phyloP scores from a whole-genome alignment of 176 grass and related monocot species.

The Oryza meyeriana region DNA sequence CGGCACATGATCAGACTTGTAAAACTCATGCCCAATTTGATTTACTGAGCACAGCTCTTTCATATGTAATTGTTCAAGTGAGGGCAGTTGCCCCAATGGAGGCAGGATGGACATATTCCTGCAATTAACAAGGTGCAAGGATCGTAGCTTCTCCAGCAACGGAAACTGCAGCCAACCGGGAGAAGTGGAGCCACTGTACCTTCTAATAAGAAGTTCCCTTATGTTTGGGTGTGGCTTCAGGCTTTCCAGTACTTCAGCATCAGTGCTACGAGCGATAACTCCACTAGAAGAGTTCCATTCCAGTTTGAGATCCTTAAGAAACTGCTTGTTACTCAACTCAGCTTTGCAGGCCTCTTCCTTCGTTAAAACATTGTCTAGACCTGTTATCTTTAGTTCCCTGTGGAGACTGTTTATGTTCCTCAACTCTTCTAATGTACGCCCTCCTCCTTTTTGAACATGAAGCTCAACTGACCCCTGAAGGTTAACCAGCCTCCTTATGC shows the following conservation, averaged over 20 bases:
- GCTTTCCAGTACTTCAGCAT: conserved; percentile 17
- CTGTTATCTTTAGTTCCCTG: not conserved
- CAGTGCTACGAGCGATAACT: not conserved
- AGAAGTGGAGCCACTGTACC: conserved; percentile 9
- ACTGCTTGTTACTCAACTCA: not conserved
- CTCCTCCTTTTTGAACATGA: conserved; percentile 11
- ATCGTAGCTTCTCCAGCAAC: conserved; percentile 10
- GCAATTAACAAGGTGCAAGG: conserved; percentile 27
- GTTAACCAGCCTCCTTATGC: not conserved
- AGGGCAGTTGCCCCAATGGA: conserved; percentile 27
- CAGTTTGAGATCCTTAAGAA: conserved; percentile 15
- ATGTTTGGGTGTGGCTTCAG: conserved; percentile 23
- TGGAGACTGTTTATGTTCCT: not conserved
- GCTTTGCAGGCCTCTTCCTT: conserved; percentile 19
- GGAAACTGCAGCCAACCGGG: conserved; percentile 16
- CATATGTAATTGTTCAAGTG: conserved; percentile 26
- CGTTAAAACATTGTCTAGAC: conserved; percentile 17
- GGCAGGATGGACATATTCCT: conserved; percentile 26
- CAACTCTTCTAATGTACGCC: not conserved
- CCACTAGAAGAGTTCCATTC: conserved; percentile 25
- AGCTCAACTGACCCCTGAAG: conserved; percentile 26
- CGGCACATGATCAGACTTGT: not conserved
- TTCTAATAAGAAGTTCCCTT: conserved; percentile 24
- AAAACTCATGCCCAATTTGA: not conserved
- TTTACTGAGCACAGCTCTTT: conserved; percentile 15